Conservation (phyloP, 495 filamentous ascomycete species). For the Baudoinia panamericana region DNA sequence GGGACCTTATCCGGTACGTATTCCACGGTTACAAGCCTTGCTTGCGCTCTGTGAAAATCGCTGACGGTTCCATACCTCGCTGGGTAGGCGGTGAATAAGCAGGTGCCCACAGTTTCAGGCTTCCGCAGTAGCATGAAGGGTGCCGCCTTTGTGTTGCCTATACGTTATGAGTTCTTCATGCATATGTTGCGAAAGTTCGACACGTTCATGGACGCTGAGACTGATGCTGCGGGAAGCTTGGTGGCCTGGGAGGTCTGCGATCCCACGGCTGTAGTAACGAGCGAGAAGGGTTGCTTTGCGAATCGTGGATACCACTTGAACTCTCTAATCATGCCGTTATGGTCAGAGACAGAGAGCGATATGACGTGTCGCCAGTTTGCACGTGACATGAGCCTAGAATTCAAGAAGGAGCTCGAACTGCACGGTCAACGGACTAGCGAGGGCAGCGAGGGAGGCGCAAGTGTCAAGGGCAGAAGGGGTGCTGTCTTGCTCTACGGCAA, state of each 20-base stretch:
- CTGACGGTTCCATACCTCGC: too few relatives aligned
- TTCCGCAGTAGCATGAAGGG: slow-evolving; percentile 23
- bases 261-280: slow-evolving; percentile 4
- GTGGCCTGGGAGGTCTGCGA: slow-evolving; percentile 23
- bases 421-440: slow-evolving; percentile 6
- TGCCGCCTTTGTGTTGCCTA: slow-evolving; percentile 22
- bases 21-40: too few relatives aligned
- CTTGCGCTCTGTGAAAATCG: too few relatives aligned
- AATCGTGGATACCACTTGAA: slow-evolving; percentile 15
- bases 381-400: slow-evolving; percentile 8
- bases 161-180: slow-evolving; percentile 18
- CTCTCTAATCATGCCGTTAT: slow-evolving; percentile 15
- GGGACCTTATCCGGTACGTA: slow-evolving; percentile 20
- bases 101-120: slow-evolving; percentile 3
- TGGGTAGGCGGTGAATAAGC: slow-evolving; percentile 9
- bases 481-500: slow-evolving; percentile 18
- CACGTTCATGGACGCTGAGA: slow-evolving; percentile 13
- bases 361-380: slow-evolving; percentile 10
- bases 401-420: slow-evolving; percentile 17
- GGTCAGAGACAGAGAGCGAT: slow-evolving; percentile 12
- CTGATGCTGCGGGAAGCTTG: slow-evolving; percentile 13
- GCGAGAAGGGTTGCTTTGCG: slow-evolving; percentile 13
- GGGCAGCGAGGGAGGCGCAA: slow-evolving; percentile 10
- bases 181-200: slow-evolving; percentile 13
- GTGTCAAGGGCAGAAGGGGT: slow-evolving; percentile 12